These are phyloP conservation scores for Solanum lycopersicoides DNA, from an alignment of 257 asterid species.

Conservation along the genomic window DNA sequence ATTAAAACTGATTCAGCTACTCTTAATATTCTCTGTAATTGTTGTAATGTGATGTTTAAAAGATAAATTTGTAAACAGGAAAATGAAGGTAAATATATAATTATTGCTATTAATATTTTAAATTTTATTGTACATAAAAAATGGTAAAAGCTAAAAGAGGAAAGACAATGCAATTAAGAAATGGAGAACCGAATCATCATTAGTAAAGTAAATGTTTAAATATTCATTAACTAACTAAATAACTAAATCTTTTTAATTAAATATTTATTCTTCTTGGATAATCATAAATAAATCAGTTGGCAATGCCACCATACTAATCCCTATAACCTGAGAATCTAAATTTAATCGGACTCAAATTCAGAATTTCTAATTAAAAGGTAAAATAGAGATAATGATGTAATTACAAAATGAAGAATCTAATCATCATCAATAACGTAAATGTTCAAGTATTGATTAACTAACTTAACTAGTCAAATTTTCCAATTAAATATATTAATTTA, in stretches of 20 bases:
- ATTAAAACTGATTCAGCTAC: neutral
- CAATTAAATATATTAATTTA: neutral
- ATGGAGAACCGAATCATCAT: neutral
- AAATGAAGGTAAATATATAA: neutral
- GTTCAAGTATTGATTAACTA: neutral
- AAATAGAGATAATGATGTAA: neutral
- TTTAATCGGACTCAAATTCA: neutral
- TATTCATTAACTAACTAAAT: neutral
- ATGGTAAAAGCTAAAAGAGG: neutral
- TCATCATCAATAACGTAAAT: neutral
- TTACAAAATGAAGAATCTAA: neutral
- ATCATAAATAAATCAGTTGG: neutral
- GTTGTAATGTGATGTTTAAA: neutral
- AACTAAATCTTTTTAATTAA: neutral
- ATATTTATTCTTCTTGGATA: neutral
- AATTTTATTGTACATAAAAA: neutral
- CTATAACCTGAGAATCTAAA: neutral
- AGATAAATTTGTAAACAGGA: neutral
- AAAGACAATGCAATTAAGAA: neutral
- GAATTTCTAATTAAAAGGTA: neutral
- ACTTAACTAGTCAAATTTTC: neutral
- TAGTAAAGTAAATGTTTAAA: neutral
- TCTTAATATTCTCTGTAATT: neutral
- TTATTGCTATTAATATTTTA: neutral
- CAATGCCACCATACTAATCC: neutral